These are phyloP conservation scores for Prunus salicina DNA, from an alignment of 306 rosid species.

Conservation along the genomic window DNA sequence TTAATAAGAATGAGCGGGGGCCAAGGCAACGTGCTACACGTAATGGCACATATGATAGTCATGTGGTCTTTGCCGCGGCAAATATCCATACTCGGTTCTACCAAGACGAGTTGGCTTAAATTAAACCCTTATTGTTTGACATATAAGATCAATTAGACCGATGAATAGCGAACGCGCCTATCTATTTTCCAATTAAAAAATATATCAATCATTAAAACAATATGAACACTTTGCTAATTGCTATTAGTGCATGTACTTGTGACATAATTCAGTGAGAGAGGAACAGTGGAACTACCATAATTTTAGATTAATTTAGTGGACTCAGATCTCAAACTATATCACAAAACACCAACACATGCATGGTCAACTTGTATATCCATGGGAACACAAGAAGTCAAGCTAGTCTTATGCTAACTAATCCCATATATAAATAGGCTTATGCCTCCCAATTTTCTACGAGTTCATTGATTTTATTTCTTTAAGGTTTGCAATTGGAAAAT, in stretches of 20 bases:
- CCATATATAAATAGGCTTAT: neutral
- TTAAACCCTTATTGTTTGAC: neutral
- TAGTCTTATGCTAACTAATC: slow-evolving; percentile 7
- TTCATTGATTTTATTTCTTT: neutral
- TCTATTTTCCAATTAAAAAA: neutral
- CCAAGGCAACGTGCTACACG: too few species aligned
- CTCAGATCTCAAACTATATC: neutral
- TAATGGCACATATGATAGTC: neutral
- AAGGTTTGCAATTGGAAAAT: too few species aligned
- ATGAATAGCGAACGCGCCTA: neutral
- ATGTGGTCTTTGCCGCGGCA: slow-evolving; percentile 6
- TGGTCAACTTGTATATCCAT: neutral
- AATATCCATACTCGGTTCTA: neutral
- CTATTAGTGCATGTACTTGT: neutral
- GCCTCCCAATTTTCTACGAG: neutral
- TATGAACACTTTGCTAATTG: neutral
- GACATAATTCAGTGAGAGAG: neutral
- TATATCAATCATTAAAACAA: neutral
- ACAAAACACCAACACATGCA: neutral
- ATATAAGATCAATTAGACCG: too few species aligned
- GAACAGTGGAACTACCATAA: neutral
- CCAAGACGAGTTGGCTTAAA: neutral
- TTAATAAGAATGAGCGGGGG: too few species aligned
- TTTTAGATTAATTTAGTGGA: neutral
- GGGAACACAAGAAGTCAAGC: slow-evolving; percentile 22